Evolutionary conservation across 2,329 filamentous ascomycete genomes (phyloP).

Genomic region (Aspergillus persii): DNA sequence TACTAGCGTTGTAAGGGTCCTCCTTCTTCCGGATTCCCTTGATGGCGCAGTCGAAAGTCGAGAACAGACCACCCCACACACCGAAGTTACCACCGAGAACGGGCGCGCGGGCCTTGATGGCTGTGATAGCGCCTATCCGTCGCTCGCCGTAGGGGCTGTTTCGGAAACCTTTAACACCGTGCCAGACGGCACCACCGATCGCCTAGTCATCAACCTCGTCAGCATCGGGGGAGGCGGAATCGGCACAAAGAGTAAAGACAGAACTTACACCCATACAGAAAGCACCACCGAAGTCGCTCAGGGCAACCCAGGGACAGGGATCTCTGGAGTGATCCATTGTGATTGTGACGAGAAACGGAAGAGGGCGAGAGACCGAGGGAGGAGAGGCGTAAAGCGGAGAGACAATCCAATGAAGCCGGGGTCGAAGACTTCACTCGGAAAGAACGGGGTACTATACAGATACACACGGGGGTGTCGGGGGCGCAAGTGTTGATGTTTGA

Average conservation of each 20-base stretch:
- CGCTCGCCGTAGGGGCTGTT: slow-evolving; percentile 91
- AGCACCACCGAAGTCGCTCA: slow-evolving; percentile 96
- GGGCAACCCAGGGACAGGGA: slow-evolving; percentile 92
- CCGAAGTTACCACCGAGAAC: slow-evolving; percentile 97
- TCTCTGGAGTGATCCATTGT: slow-evolving; percentile 92
- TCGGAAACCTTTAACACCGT: slow-evolving; percentile 91
- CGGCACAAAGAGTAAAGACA: neutral
- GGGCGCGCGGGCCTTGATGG: slow-evolving; percentile 94
- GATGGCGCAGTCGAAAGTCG: slow-evolving; percentile 92
- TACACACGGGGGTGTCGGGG: neutral
- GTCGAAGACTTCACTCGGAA: neutral
- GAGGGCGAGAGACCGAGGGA: neutral
- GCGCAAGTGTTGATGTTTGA: no score
- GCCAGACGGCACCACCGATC: slow-evolving; percentile 84
- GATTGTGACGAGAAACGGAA: slow-evolving; percentile 8
- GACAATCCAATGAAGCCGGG: neutral
- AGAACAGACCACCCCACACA: slow-evolving; percentile 95
- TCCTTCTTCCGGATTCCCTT: slow-evolving; percentile 96
- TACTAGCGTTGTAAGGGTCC: slow-evolving; percentile 91
- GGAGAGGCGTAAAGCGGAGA: neutral
- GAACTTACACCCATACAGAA: slow-evolving; percentile 88
- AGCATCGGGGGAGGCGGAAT: neutral
- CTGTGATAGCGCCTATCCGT: slow-evolving; percentile 91
- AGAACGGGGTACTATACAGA: neutral
- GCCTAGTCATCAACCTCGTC: slow-evolving; percentile 48